Evolutionary conservation across 2,329 filamentous ascomycete genomes (phyloP).

Genomic region (Aspergillus brasiliensis): DNA sequence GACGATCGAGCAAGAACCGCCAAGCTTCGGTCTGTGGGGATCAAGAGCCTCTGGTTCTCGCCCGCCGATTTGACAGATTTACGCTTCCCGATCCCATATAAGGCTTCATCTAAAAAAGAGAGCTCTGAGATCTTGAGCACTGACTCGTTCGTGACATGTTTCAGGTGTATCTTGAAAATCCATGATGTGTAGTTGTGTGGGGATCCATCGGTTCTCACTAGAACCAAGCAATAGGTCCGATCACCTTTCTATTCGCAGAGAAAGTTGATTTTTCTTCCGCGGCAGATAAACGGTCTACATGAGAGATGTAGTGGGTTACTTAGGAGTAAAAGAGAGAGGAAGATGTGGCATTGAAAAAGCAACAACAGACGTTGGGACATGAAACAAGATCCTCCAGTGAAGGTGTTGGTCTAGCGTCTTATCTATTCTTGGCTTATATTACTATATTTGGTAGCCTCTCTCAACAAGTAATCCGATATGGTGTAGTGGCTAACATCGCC

Average conservation of each 20-base stretch:
- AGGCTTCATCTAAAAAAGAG: too few relatives aligned
- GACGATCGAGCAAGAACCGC: slow-evolving; percentile 17
- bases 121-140: too few relatives aligned
- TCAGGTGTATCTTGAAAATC: not conserved
- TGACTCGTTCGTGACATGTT: not conserved
- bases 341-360: not conserved
- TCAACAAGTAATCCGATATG: slow-evolving; percentile 20
- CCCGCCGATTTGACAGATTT: not conserved
- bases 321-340: not conserved
- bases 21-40: slow-evolving; percentile 15
- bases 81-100: too few relatives aligned
- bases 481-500: slow-evolving; percentile 28
- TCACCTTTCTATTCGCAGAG: not conserved
- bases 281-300: not conserved
- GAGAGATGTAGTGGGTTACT: not conserved
- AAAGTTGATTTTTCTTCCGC: not conserved
- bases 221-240: not conserved
- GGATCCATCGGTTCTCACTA: not conserved
- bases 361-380: not conserved
- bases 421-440: not conserved
- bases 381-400: not conserved
- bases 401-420: not conserved
- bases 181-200: not conserved
- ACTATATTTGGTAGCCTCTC: rapidly evolving
- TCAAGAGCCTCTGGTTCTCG: not conserved